phyloP scores from a whole-genome alignment of 176 grass and related monocot genomes.

The Triticum monococcum region DNA sequence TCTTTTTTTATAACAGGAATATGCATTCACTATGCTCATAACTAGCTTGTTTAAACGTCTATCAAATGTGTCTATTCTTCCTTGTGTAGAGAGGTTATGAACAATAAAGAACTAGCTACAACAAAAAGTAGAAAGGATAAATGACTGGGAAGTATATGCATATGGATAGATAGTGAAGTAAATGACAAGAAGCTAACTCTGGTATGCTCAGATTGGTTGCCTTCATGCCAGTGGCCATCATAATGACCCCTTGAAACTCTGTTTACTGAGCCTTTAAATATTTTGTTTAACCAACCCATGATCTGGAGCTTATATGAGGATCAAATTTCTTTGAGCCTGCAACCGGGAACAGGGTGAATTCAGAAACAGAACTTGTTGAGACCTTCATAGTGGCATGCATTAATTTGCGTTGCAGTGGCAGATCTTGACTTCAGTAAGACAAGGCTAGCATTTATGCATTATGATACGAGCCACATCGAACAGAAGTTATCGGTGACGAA shows the following conservation, averaged over 20 bases:
- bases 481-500: background rate
- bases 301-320: constrained; percentile 5
- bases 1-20: constrained; percentile 14
- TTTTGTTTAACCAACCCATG: constrained; percentile 80
- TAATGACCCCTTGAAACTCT: constrained; percentile 83
- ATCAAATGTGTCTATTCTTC: background rate
- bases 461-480: background rate
- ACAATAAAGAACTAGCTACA: background rate
- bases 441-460: background rate
- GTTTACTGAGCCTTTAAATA: constrained; percentile 69
- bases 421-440: background rate
- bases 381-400: background rate
- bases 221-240: constrained; percentile 52
- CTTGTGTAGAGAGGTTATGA: background rate
- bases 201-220: constrained; percentile 28
- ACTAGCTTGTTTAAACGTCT: background rate
- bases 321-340: constrained; percentile 28
- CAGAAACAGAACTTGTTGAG: constrained; percentile 10
- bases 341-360: background rate
- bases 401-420: background rate
- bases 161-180: background rate
- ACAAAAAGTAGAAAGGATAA: constrained; percentile 1
- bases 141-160: constrained; percentile 1
- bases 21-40: background rate
- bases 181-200: constrained; percentile 38